Base-by-base conservation (phyloP, 495 filamentous ascomycete species). In the Neurospora sp. region DNA sequence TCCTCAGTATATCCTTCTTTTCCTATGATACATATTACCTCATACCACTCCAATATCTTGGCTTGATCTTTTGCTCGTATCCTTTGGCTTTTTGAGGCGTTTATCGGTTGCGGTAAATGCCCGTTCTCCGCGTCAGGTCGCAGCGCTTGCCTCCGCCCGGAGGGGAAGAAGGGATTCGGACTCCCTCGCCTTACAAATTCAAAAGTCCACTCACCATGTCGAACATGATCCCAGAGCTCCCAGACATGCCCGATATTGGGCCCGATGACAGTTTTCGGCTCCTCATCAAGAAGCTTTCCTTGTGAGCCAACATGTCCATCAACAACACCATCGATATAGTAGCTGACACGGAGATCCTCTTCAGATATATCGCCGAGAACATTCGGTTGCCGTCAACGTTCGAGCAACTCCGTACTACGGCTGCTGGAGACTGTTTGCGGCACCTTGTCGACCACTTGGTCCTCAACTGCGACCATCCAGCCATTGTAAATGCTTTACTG, bases 401-500 rank as follows among this genome's bases (percentile, higher is more conserved):
- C 77, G 93, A 96, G 72, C 91, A 96, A 78, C 87, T 96, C 54
- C 86, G 91, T 71, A 91, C 88, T 18, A 89, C 89, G 4, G 82
- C 89, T 35, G 87, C 86, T 23, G 91, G 91, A 0, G 89, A 91
- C 16, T 84, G 85, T 70, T 83, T 97, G 46, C 85, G 88, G 40
- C 81, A 84, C 16, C 82, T 97, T 35, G 89, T 94, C 12, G 86
- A 89, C 44, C 86, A 91, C 69, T 84, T 97, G 20, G 87, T 84
- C 10, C 81, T 86, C 42, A 86, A 86, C 39, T 90, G 89, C 69
- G 92, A 90, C 62, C 93, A 96, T 78, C 90, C 89, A 0, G 89
- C 88, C 38, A 89, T 94, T 73, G 88, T 97, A 11, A 90, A 91
- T 74, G 92, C 93, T 37, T 81, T 97, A 69, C 86, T 97, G 92